Percentiles rank a stretch among this genome's conserved stretches.
Evolutionary conservation across 2,329 filamentous ascomycete species (phyloP).

Genomic region (Phoma sp.): DNA sequence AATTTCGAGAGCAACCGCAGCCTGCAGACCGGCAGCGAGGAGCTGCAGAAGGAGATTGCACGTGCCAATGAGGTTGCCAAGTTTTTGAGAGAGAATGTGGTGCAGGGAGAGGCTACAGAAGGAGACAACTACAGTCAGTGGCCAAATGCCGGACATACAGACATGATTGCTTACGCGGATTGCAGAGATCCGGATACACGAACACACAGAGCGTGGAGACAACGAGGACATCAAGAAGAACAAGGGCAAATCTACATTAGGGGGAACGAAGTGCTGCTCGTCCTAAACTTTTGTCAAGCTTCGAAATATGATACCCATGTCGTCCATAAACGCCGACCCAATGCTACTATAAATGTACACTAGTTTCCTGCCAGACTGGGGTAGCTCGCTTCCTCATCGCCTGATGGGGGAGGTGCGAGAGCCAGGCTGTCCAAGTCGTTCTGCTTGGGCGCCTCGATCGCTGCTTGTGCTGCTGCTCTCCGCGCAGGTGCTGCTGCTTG

Average conservation of each 20-base stretch:
- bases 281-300: conserved; percentile 38
- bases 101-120: conserved; percentile 72
- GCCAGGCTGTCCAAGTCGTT: conserved; percentile 54
- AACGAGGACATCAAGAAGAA: conserved; percentile 84
- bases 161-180: conserved; percentile 20
- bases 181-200: conserved; percentile 83
- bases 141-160: not conserved
- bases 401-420: conserved; percentile 80
- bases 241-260: conserved; percentile 51
- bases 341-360: conserved; percentile 36
- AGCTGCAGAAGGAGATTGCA: conserved; percentile 68
- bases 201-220: conserved; percentile 88
- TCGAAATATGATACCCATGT: conserved; percentile 42
- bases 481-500: conserved; percentile 35
- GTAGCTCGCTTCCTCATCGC: conserved; percentile 79
- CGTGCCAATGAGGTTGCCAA: conserved; percentile 83
- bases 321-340: conserved; percentile 33
- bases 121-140: conserved; percentile 67
- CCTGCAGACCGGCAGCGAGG: conserved; percentile 63
- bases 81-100: conserved; percentile 81
- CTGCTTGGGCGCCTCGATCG: conserved; percentile 50
- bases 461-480: conserved; percentile 42
- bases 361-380: conserved; percentile 84
- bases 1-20: conserved; percentile 73
- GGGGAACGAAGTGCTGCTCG: conserved; percentile 48